A percentile compares a stretch with the other conserved stretches of the same genome.
Evolutionary conservation across 768 basidiomycete genomes (phyloP).

Genomic region (Boletus reticuloceps): DNA sequence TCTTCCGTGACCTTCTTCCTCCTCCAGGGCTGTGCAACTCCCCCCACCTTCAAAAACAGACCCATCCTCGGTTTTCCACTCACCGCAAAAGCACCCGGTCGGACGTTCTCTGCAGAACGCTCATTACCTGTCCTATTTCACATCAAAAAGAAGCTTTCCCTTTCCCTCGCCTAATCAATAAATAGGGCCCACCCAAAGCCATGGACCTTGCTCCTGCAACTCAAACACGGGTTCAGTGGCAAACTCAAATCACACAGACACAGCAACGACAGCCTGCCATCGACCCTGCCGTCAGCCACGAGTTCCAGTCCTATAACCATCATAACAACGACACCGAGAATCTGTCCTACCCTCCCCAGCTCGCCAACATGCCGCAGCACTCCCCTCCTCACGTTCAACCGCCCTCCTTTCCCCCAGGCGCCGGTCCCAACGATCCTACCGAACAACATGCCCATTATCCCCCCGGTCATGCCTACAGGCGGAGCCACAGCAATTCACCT

Average conservation of each 20-base stretch:
- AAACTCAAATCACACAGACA: conserved; percentile 32
- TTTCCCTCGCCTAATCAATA: conserved; percentile 39
- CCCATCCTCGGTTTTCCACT: conserved; percentile 11
- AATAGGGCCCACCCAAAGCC: conserved; percentile 30
- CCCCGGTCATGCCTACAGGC: conserved; percentile 32
- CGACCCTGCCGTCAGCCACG: conserved; percentile 34
- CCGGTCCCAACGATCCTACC: conserved; percentile 33
- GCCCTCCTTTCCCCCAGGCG: conserved; percentile 35
- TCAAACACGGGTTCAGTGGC: conserved; percentile 35
- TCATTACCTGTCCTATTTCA: conserved; percentile 25
- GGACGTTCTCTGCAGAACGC: conserved; percentile 30
- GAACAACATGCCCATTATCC: conserved; percentile 36
- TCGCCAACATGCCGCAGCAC: conserved; percentile 32
- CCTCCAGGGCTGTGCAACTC: conserved; percentile 18
- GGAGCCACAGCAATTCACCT: conserved; percentile 32
- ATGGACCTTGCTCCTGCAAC: conserved; percentile 35
- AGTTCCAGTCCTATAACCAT: conserved; percentile 33
- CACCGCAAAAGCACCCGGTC: conserved; percentile 12
- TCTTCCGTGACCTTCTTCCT: not conserved
- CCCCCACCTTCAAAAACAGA: conserved; percentile 14
- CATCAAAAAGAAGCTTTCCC: conserved; percentile 33
- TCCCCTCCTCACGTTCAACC: conserved; percentile 34
- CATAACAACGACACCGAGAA: conserved; percentile 21
- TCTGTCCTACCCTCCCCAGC: conserved; percentile 26
- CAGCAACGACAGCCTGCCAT: conserved; percentile 33